phyloP scores from a whole-genome alignment of 208 protist species.

The Wallacemonas rigidus region DNA sequence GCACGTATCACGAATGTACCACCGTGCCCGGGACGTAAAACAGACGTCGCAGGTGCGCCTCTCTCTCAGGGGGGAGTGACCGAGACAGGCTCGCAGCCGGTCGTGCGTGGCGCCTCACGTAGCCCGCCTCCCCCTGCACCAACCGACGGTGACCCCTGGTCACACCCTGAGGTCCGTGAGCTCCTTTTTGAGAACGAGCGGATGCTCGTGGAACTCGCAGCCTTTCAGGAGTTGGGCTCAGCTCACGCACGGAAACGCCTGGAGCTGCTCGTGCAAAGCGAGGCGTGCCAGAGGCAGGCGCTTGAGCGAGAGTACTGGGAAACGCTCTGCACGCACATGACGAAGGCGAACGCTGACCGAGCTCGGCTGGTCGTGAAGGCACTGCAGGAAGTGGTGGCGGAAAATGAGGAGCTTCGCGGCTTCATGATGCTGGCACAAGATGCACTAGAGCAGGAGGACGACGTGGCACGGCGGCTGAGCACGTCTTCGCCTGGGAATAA shows the following conservation, averaged over 20 bases:
- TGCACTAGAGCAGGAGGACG: conserved; percentile 26
- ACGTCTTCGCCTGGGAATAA: conserved; percentile 1
- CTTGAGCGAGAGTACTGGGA: conserved; percentile 24
- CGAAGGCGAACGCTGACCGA: conserved; percentile 12
- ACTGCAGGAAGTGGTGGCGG: conserved; percentile 25
- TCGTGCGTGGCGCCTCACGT: not conserved
- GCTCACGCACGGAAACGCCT: not conserved
- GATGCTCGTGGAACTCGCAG: conserved; percentile 41
- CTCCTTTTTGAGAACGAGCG: conserved; percentile 55
- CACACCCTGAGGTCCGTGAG: conserved; percentile 44
- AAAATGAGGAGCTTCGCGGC: conserved; percentile 36
- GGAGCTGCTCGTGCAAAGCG: conserved; percentile 2
- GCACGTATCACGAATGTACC: conserved; percentile 2
- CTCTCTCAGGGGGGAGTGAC: not conserved
- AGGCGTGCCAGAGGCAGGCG: conserved; percentile 16
- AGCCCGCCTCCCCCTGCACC: not conserved
- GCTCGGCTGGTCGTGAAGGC: conserved; percentile 15
- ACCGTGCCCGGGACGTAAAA: not conserved
- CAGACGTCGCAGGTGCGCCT: not conserved
- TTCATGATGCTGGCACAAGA: conserved; percentile 54
- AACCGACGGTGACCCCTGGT: not conserved
- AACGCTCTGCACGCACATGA: conserved; percentile 12
- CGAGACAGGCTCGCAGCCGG: not conserved
- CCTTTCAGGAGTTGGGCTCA: conserved; percentile 20
- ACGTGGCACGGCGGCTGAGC: conserved; percentile 14